Conservation (phyloP, 208 protist species). For the Leishmania mexicana region DNA sequence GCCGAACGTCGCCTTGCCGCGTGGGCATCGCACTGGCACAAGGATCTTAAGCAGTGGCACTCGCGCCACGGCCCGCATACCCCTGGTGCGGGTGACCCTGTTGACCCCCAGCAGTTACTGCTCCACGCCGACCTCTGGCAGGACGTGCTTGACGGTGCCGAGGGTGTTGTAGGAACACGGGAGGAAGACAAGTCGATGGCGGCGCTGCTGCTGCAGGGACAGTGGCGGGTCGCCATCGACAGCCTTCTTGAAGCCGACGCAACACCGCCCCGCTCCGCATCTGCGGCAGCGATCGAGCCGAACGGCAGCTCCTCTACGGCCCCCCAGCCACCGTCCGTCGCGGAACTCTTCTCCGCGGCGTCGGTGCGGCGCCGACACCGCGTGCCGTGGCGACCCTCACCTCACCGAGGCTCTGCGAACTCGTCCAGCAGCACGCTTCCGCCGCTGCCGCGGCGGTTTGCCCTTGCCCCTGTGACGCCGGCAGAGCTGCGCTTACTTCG, state of each 20-base stretch:
- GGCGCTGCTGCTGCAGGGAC: slow-evolving; percentile 11
- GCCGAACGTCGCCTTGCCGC: slow-evolving; percentile 14
- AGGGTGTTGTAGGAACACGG: background rate
- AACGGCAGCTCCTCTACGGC: background rate
- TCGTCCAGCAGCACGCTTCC: background rate
- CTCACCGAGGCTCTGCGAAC: background rate
- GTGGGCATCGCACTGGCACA: slow-evolving; percentile 18
- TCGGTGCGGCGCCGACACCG: slow-evolving; percentile 16
- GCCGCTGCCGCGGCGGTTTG: slow-evolving; percentile 11
- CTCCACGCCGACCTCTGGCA: background rate
- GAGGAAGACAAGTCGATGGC: slow-evolving; percentile 9
- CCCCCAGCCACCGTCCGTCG: background rate
- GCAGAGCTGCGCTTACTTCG: slow-evolving; percentile 25
- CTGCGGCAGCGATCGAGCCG: background rate
- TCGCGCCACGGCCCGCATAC: background rate
- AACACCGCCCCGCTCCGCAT: background rate
- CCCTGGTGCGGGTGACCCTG: background rate
- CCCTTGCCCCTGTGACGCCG: slow-evolving; percentile 11
- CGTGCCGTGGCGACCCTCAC: background rate
- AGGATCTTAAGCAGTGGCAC: background rate
- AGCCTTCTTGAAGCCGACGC: background rate
- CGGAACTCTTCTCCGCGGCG: slow-evolving; percentile 6
- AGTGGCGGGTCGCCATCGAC: slow-evolving; percentile 1
- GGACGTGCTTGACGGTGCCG: background rate
- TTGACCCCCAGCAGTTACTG: background rate